Base-by-base conservation (phyloP, 306 rosid genomes). In the Rosa multiflora region DNA sequence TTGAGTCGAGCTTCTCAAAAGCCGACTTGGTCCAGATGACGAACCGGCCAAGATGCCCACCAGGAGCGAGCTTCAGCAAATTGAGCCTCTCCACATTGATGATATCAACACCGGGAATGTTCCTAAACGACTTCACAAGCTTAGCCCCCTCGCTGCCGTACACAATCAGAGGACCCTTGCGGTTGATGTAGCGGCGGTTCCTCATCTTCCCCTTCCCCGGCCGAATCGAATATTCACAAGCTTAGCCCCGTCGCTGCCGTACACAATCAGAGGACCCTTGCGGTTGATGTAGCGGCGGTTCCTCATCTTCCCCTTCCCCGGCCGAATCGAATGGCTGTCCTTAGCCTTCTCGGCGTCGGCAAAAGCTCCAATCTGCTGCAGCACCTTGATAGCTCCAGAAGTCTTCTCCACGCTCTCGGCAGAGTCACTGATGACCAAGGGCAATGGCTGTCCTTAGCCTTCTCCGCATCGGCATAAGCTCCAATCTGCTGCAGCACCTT, bases 11-110 rank as follows among this genome's bases (percentile, higher is more conserved):
- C 79, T 90, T 94, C 93, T 94, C 97, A n/a, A 94, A 88, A 23
- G 98, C 97, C 7, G 93, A 83, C 46, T 91, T 90, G 0, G 97
- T 94, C 98, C 98, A 94, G 55, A 94, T 82, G 12, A 94, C 93
- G 6, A 94, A 90, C 79, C 98, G 83, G 0, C 97, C 97, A 0
- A 94, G 88, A 73, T 94, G 98, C 13, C 98, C 98, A 58, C 96
- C 98, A 0, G 98, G 98, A 0, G 98, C 98, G 0, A 94, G 87
- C 76, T 89, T 94, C 68, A 94, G 68, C 21, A 91, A 81, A 51
- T 89, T 91, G 2, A 94, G 78, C 86, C 98, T 89, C 79, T 91
- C 97, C 0, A 94, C 97, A 49, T 91, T 91, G 0, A 88, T 84
- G 1, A 94, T 70, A 9, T 94, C 98, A 10, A 94, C 88, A 0